phyloP scores from a whole-genome alignment of 768 basidiomycete genomes.

The Pleurotus pulmonarius region DNA sequence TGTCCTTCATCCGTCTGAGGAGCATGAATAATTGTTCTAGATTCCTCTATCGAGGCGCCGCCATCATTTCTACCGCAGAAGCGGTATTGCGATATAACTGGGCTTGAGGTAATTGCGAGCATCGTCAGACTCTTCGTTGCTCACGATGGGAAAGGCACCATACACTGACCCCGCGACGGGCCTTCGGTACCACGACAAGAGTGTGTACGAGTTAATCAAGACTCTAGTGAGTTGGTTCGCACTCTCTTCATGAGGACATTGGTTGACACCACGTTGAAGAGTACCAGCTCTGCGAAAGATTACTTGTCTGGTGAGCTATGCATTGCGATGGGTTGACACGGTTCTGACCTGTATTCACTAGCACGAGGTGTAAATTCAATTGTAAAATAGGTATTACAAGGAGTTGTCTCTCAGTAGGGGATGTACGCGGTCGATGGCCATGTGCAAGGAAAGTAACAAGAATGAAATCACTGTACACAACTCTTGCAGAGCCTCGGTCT shows the following conservation, averaged over 20 bases:
- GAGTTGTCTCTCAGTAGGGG: neutral
- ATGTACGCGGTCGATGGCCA: no score
- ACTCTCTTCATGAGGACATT: neutral
- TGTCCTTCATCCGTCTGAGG: neutral
- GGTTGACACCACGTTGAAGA: slow-evolving; percentile 33
- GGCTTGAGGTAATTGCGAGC: slow-evolving; percentile 53
- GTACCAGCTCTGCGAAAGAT: slow-evolving; percentile 67
- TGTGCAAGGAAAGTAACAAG: no score
- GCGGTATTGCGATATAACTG: slow-evolving; percentile 85
- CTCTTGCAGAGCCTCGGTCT: no score
- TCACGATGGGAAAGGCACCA: slow-evolving; percentile 48
- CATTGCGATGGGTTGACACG: slow-evolving; percentile 28
- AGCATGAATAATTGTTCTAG: slow-evolving; percentile 29
- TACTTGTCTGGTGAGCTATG: slow-evolving; percentile 55
- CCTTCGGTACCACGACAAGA: slow-evolving; percentile 81
- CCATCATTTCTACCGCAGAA: slow-evolving; percentile 75
- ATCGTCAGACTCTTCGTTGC: neutral
- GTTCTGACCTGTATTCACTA: slow-evolving; percentile 44
- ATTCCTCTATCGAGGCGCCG: slow-evolving; percentile 80
- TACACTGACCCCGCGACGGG: slow-evolving; percentile 83
- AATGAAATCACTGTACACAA: no score
- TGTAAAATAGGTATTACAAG: slow-evolving; percentile 25
- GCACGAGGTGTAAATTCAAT: slow-evolving; percentile 36
- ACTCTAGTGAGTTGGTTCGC: slow-evolving; percentile 45
- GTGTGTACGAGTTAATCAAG: slow-evolving; percentile 80